Conservation (phyloP, 2,329 filamentous ascomycete genomes). For the Ceratocystiopsis sp. region DNA sequence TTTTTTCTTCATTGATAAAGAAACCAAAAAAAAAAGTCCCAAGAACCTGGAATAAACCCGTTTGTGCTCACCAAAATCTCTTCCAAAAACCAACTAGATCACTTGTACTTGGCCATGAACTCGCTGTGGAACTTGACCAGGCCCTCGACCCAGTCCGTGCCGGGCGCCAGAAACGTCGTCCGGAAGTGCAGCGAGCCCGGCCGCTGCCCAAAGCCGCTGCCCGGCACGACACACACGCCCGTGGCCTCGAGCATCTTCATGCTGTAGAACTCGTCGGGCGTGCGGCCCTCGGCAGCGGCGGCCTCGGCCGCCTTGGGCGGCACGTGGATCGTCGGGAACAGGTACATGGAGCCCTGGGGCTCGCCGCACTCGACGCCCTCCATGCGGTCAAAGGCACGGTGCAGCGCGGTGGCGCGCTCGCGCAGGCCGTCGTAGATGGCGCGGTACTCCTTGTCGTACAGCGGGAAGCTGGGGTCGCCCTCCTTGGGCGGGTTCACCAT, state of each 20-base stretch:
- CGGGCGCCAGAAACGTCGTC: slow-evolving; percentile 90
- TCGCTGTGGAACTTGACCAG: slow-evolving; percentile 81
- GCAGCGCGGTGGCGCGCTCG: slow-evolving; percentile 67
- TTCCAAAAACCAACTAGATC: background rate
- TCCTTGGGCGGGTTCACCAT: slow-evolving; percentile 90
- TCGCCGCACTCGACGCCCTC: slow-evolving; percentile 83
- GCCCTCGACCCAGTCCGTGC: slow-evolving; percentile 81
- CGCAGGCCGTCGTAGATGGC: slow-evolving; percentile 63
- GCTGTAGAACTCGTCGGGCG: slow-evolving; percentile 87
- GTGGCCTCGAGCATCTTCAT: slow-evolving; percentile 81
- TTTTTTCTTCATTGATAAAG: background rate
- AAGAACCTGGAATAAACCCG: no score
- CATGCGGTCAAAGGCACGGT: slow-evolving; percentile 84
- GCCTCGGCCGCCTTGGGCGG: slow-evolving; percentile 60
- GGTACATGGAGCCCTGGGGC: slow-evolving; percentile 95
- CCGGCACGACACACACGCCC: slow-evolving; percentile 85
- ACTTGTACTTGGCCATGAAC: slow-evolving; percentile 66
- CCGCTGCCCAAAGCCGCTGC: slow-evolving; percentile 86
- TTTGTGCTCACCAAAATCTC: background rate
- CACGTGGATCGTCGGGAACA: slow-evolving; percentile 86
- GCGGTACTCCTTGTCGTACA: slow-evolving; percentile 76
- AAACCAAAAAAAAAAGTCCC: no score
- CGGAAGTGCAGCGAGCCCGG: slow-evolving; percentile 84
- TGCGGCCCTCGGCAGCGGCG: slow-evolving; percentile 55
- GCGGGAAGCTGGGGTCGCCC: slow-evolving; percentile 67